Evolutionary conservation across 2,329 filamentous ascomycete species (phyloP).

Genomic region (Aspergillus clavatus): DNA sequence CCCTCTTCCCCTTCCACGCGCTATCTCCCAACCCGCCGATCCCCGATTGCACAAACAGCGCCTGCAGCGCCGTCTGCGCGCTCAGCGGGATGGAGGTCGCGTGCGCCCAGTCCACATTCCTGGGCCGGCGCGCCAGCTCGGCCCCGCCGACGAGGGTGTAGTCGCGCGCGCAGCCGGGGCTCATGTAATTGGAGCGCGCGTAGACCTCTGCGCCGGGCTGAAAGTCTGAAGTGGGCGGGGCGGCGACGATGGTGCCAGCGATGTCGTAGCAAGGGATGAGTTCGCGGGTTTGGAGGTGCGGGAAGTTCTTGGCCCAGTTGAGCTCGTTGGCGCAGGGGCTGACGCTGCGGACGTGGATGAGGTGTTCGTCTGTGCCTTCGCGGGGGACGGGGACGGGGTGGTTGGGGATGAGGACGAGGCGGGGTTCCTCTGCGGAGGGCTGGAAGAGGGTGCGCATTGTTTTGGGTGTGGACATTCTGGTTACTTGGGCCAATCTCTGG

Average conservation of each 20-base stretch:
- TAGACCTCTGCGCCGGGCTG: conserved; percentile 38
- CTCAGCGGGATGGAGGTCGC: conserved; percentile 39
- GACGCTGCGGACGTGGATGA: conserved; percentile 38
- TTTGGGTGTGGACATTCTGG: neutral
- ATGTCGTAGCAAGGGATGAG: conserved; percentile 42
- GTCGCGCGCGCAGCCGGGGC: conserved; percentile 37
- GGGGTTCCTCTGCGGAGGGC: conserved; percentile 3
- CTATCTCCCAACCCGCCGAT: conserved; percentile 9
- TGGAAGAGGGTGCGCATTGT: conserved; percentile 13
- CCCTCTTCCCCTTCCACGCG: conserved; percentile 30
- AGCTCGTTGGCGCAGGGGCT: conserved; percentile 43
- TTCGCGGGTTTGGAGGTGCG: conserved; percentile 17
- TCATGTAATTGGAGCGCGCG: conserved; percentile 31
- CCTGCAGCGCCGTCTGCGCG: conserved; percentile 43
- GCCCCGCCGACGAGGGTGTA: conserved; percentile 31
- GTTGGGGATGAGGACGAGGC: conserved; percentile 6
- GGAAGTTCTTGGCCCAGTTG: conserved; percentile 37
- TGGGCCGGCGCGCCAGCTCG: conserved; percentile 37
- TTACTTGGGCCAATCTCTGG: no score
- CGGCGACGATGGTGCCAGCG: conserved; percentile 36
- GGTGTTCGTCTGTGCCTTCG: conserved; percentile 28
- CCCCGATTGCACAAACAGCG: conserved; percentile 38
- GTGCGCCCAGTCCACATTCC: conserved; percentile 32
- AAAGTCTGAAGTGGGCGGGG: conserved; percentile 35
- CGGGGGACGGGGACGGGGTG: conserved; percentile 17